Evolutionary conservation across 257 asterid species (phyloP).

Genomic region (Ocimum tenuiflorum): DNA sequence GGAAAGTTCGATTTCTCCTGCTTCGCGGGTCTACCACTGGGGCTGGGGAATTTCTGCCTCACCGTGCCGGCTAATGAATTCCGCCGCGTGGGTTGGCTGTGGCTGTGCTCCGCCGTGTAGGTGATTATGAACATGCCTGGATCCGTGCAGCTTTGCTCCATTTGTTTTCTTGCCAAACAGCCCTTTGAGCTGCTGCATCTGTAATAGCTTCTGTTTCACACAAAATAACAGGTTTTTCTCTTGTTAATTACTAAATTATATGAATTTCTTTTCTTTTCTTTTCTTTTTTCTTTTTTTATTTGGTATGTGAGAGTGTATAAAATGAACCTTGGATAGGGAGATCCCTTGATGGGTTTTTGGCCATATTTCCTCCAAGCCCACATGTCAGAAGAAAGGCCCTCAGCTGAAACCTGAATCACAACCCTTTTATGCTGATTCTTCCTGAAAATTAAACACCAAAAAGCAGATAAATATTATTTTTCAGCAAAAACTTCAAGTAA

Average conservation of each 20-base stretch:
- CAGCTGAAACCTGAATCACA: constrained; percentile 58
- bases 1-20: background rate
- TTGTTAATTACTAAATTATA: background rate
- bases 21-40: background rate
- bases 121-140: constrained; percentile 56
- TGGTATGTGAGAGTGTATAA: background rate
- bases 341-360: constrained; percentile 94
- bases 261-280: background rate
- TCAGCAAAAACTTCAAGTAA: no score
- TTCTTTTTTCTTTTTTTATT: background rate
- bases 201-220: constrained; percentile 69
- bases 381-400: constrained; percentile 65
- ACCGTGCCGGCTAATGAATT: constrained; percentile 86
- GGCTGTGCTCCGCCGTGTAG: constrained; percentile 87
- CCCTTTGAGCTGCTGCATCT: constrained; percentile 93
- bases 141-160: constrained; percentile 75
- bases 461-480: no score
- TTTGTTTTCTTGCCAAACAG: constrained; percentile 86
- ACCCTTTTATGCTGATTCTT: constrained; percentile 81
- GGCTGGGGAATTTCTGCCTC: constrained; percentile 55
- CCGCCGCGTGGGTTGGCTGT: constrained; percentile 73
- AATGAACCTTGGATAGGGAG: constrained; percentile 79
- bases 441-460: constrained; percentile 23
- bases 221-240: background rate
- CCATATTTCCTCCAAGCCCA: constrained; percentile 99